These are phyloP conservation scores for Litsea cubeba DNA, from an alignment of 164 flowering plant genomes.

Conservation along the genomic window DNA sequence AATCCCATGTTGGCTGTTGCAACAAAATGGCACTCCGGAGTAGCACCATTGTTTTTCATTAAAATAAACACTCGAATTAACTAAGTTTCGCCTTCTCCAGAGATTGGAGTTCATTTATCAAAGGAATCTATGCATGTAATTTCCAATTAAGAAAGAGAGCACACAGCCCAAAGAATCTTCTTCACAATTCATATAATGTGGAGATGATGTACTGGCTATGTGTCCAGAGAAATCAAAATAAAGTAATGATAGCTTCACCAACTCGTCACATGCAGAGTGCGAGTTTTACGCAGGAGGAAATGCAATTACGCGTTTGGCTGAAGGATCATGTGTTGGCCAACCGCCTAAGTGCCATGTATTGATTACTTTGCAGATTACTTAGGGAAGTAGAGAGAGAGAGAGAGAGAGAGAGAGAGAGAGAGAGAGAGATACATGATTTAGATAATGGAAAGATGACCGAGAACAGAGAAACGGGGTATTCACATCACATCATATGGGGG, in stretches of 20 bases:
- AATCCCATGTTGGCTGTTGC: not conserved
- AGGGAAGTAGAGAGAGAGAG: no score
- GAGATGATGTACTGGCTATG: no score
- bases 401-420: no score
- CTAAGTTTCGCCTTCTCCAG: not conserved
- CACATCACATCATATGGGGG: no score
- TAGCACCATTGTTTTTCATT: not conserved
- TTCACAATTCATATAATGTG: no score
- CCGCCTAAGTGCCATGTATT: no score
- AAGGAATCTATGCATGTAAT: not conserved
- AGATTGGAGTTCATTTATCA: not conserved
- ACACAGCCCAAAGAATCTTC: not conserved
- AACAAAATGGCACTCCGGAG: not conserved
- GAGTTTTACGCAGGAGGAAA: not conserved
- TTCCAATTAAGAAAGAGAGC: not conserved
- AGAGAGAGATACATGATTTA: no score
- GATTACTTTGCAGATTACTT: no score
- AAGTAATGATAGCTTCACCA: constrained; percentile 6
- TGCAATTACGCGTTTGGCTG: no score
- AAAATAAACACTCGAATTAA: not conserved
- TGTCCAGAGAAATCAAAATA: not conserved
- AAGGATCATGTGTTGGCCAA: no score
- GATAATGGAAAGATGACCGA: no score
- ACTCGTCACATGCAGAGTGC: constrained; percentile 7
- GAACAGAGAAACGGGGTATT: no score